Evolutionary conservation across 2,329 filamentous ascomycete species (phyloP).

Genomic region (Epichloe typhina): DNA sequence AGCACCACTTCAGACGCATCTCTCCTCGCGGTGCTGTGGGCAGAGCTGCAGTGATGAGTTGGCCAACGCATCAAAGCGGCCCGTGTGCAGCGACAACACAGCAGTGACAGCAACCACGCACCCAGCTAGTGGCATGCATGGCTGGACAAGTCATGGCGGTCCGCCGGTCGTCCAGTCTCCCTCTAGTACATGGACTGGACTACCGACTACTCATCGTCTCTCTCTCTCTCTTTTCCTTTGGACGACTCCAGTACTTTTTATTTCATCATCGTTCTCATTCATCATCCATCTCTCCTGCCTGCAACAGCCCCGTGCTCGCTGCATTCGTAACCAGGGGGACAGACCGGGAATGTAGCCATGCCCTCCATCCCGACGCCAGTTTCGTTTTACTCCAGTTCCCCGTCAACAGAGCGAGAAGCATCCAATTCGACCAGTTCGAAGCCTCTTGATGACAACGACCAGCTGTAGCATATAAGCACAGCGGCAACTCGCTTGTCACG

Average conservation of each 20-base stretch:
- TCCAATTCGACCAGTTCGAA: neutral
- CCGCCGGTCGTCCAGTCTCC: conserved; percentile 1
- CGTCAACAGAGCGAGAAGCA: neutral
- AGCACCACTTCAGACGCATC: neutral
- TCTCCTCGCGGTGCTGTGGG: conserved; percentile 13
- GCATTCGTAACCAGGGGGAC: too few relatives aligned
- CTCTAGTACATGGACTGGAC: neutral
- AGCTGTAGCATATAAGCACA: neutral
- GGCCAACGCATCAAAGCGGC: conserved; percentile 29
- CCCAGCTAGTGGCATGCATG: neutral
- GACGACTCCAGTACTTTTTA: too few relatives aligned
- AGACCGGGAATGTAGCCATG: too few relatives aligned
- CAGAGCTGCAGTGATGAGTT: conserved; percentile 30
- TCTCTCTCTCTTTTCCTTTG: neutral
- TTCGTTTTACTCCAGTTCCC: neutral
- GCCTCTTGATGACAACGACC: neutral
- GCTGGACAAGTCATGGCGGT: neutral
- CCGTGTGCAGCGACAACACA: conserved; percentile 22
- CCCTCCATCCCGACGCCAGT: too few relatives aligned
- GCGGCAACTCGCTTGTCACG: neutral
- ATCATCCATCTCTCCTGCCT: too few relatives aligned
- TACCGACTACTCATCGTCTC: neutral
- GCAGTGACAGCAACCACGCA: conserved; percentile 1
- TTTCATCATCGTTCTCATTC: too few relatives aligned
- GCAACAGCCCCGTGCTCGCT: too few relatives aligned